These are phyloP conservation scores for Quercus parvula DNA, from an alignment of 306 rosid genomes.

Conservation along the genomic window DNA sequence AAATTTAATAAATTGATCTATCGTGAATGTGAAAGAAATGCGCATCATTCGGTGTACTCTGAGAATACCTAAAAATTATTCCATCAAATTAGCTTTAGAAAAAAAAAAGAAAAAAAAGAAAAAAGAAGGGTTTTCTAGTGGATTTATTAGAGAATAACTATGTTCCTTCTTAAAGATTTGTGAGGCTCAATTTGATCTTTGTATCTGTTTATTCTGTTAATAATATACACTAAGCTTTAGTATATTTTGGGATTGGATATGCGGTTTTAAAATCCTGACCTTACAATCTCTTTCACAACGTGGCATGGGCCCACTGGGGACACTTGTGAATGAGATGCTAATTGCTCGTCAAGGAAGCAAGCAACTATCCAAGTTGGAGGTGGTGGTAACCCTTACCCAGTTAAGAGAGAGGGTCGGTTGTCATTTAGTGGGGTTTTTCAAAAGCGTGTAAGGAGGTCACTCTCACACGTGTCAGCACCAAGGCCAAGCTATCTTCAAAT, in stretches of 20 bases:
- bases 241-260: not conserved
- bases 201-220: not conserved
- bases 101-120: not conserved
- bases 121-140: not conserved
- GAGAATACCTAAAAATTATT: too few species aligned
- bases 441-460: not conserved
- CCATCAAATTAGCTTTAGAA: too few species aligned
- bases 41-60: rapidly evolving
- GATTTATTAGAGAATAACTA: not conserved
- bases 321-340: conserved; percentile 15
- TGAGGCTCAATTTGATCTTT: not conserved
- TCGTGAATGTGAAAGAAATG: rapidly evolving
- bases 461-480: conserved; percentile 2
- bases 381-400: too few species aligned
- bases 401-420: not conserved
- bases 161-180: not conserved
- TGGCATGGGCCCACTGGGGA: conserved; percentile 2
- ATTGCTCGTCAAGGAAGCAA: not conserved
- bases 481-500: not conserved
- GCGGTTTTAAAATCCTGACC: not conserved
- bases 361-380: not conserved
- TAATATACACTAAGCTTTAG: not conserved
- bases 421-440: conserved; percentile 10
- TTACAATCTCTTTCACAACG: not conserved
- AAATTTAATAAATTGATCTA: too few species aligned